These are phyloP conservation scores for Lonicera japonica DNA, from an alignment of 129 eudicot genomes.

Conservation along the genomic window DNA sequence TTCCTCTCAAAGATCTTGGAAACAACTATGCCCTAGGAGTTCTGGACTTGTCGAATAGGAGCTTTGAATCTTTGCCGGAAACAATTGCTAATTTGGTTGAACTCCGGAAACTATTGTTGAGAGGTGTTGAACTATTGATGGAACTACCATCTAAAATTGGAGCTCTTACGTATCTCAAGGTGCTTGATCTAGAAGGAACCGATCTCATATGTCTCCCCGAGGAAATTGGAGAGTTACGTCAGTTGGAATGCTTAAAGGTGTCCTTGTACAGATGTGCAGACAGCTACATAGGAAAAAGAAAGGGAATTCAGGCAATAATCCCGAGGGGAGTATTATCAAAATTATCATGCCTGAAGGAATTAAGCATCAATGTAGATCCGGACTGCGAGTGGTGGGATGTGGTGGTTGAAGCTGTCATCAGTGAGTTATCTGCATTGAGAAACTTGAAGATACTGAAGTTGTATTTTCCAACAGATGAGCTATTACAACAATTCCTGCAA, in stretches of 20 bases:
- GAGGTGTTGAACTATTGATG: conserved; percentile 13
- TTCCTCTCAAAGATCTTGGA: conserved; percentile 3
- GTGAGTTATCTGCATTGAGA: conserved; percentile 13
- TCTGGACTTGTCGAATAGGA: conserved; percentile 24
- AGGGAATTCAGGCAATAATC: conserved; percentile 18
- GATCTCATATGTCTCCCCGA: conserved; percentile 15
- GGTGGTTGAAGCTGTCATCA: conserved; percentile 19
- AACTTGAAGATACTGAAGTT: conserved; percentile 20
- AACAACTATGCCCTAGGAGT: neutral
- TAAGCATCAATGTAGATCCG: conserved; percentile 25
- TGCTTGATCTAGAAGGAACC: conserved; percentile 20
- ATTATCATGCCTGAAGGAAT: conserved; percentile 20
- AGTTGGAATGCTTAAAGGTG: conserved; percentile 13
- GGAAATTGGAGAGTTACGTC: neutral
- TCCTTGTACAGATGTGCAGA: conserved; percentile 17
- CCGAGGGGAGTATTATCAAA: conserved; percentile 24
- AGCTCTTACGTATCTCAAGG: conserved; percentile 15
- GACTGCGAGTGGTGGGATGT: conserved; percentile 33
- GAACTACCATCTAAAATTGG: conserved; percentile 29
- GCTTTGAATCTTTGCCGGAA: conserved; percentile 18
- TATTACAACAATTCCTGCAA: conserved; percentile 15
- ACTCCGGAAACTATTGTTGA: conserved; percentile 14
- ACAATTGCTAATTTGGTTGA: conserved; percentile 12
- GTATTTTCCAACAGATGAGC: conserved; percentile 25
- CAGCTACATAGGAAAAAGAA: conserved; percentile 10